Base-by-base conservation (phyloP, 345 rosid species). In the Camelina laxa region DNA sequence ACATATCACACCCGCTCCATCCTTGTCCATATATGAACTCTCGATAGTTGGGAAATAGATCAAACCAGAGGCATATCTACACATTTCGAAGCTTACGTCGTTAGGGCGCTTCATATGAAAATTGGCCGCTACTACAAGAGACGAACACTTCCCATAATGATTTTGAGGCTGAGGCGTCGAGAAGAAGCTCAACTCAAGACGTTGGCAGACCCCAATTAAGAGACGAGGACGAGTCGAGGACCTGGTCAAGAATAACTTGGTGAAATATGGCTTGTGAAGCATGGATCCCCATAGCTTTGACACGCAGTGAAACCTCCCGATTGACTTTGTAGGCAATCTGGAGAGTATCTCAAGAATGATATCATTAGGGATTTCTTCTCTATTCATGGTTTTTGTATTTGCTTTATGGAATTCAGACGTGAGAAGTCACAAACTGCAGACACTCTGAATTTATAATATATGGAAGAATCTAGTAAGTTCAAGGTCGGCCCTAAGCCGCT, bases 61-160 rank as follows among this genome's bases (percentile, higher is more conserved):
- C 10, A 63, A 24, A 44, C 39, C 39, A 22, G 35, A 63, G 9
- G 9, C 19, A 61, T 3, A 45, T 0, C 4, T 5, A 41, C 6
- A 6, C 0, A 0, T 2, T 0, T 0, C 4, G 4, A 22, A 22
- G 7, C 4, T 1, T 0, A 0, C 6, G 17, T n/a, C 47, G 5
- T 4, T 0, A 6, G 13, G 4, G 19, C 9, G 41, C 36, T 22
- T 62, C 9, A 2, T 62, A 24, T 41, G 67, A 22, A 42, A 33
- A 10, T 59, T 47, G 1, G 45, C 16, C 0, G n/a, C 1, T 17
- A 59, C 61, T 7, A 31, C 48, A 38, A 19, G 6, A 12, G 65
- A 15, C 36, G 22, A 27, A 3, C 5, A 8, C 6, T 62, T 41
- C 36, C n/a, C 51, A 44, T 41, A 22, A 14, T 3, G 36, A 62